Percentiles rank a stretch among this genome's conserved stretches.
These are phyloP conservation scores for Pleomassaria siparia DNA, from an alignment of 2,329 filamentous ascomycete genomes.

Conservation along the genomic window DNA sequence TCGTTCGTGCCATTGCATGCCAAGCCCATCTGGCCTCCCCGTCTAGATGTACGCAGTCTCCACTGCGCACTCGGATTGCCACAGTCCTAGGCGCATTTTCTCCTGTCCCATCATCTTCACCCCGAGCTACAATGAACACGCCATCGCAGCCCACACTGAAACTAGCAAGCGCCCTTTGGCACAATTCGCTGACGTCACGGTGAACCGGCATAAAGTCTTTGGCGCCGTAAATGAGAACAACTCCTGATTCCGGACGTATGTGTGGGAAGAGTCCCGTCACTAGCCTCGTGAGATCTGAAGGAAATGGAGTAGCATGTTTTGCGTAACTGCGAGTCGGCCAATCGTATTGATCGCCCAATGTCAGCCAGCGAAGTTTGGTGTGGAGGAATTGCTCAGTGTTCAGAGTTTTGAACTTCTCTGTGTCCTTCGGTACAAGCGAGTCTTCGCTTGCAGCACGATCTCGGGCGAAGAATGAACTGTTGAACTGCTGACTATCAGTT, in stretches of 20 bases:
- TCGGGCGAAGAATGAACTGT: constrained; percentile 37
- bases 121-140: constrained; percentile 72
- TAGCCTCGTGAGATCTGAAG: constrained; percentile 69
- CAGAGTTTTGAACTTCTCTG: constrained; percentile 71
- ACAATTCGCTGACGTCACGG: constrained; percentile 89
- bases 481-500: constrained; percentile 21
- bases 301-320: constrained; percentile 68
- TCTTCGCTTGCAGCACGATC: constrained; percentile 29
- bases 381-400: constrained; percentile 71
- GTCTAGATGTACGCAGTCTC: constrained; percentile 88
- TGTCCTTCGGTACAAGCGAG: constrained; percentile 62
- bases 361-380: constrained; percentile 88
- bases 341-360: constrained; percentile 92
- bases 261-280: constrained; percentile 74
- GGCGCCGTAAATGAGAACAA: constrained; percentile 88
- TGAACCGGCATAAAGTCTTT: constrained; percentile 93
- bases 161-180: constrained; percentile 78
- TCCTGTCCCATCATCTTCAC: constrained; percentile 40
- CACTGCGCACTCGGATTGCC: constrained; percentile 64
- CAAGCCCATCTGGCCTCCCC: constrained; percentile 82
- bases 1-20: constrained; percentile 90
- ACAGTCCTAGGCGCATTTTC: constrained; percentile 33
- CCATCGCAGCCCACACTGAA: constrained; percentile 89
- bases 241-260: constrained; percentile 82
- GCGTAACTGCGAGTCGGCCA: constrained; percentile 91